Base-by-base conservation (phyloP, 2,329 filamentous ascomycete genomes). In the Ophiostoma triangulosporum region DNA sequence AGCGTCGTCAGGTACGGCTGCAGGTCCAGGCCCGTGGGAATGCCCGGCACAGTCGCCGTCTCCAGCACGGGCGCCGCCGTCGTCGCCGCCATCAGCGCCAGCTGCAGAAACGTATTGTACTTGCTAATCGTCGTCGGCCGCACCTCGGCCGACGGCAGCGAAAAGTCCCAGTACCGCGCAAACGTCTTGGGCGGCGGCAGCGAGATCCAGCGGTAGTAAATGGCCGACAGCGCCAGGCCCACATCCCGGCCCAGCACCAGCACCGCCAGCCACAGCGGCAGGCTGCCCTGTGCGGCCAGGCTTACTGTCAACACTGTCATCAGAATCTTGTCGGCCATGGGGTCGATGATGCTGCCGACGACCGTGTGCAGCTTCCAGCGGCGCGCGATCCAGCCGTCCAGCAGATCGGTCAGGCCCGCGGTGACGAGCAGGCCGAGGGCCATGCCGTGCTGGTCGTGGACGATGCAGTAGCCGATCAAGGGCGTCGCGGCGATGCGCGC, bases 151-250 rank as follows among this genome's bases (percentile, higher is more conserved):
- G 83, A 87, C 2, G 88, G 93, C 14, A 98, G 76, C 3, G 86
- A 91, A 65, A 98, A 97, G 69, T 98, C 93, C 93, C 93, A 98
- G 69, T 97, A 98, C 17, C 93, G 76, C 17, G 78, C 70, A 68
- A 96, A 87, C 0, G 93, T 97, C 70, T 97, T 97, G 1, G 93
- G 93, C 0, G 87, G 83, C 0, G 93, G 93, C 6, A 98, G 76
- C 2, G 88, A 94, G 60, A 96, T 94, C 79, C 88, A 97, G 58
- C 93, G 84, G 68, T 93, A 97, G 72, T 96, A 97, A 60, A 98
- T 83, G 24, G 93, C 93, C 2, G 89, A 81, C 22, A 95, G 75
- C 26, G 78, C 89, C 4, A 98, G 77, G 20, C 83, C 87, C 40
- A 86, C 78, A 62, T 98, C 93, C 43, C 93, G 81, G 27, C 90